Base-by-base conservation (phyloP, 225 moss, liverwort and hornwort species). In the Rhytidiadelphus loreus region DNA sequence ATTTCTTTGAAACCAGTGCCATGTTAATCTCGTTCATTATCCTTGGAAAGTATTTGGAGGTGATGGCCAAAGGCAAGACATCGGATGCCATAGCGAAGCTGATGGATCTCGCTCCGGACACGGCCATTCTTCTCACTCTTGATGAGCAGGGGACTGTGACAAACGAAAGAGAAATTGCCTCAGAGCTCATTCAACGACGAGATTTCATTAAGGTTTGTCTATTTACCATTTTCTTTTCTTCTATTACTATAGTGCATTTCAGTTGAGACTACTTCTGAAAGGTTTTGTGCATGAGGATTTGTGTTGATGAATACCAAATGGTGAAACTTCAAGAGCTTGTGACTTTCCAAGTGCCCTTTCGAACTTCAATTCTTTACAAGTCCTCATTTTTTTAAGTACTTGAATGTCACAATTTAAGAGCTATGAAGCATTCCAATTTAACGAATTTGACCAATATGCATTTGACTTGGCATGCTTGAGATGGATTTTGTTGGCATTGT, bases 1-100 rank as follows among this genome's bases (percentile, higher is more conserved):
- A 97, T 79, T 99, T 99, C 82, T 99, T 99, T 43, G 98, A 99
- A 91, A 99, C 98, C 0, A 99, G 98, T 91, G 98, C 97, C 9
- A 97, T 99, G 98, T 65, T 96, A 30, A 99, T 99, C 50, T 96
- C 96, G 16, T 97, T 97, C 90, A 99, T 97, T 39, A 95, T 99
- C 48, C 93, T 99, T 21, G 97, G 98, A 41, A 99, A 99, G 83
- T 97, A 95, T 89, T 86, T 99, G 92, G 98, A 99, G 91, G 93
- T 97, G 55, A 76, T 96, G 89, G 98, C 98, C 8, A 99, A 97
- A 89, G 98, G 97, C 21, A 99, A 97, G 72, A 99, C 98, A 16
- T 97, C 98, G 13, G 98, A 97, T 91, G 98, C 98, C 32, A 96
- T 99, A 33, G 95, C 95, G 17, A 97, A 97, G 91, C 92, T 99